Base-by-base conservation (phyloP, 2,329 filamentous ascomycete genomes). In the Volutella citrinella region DNA sequence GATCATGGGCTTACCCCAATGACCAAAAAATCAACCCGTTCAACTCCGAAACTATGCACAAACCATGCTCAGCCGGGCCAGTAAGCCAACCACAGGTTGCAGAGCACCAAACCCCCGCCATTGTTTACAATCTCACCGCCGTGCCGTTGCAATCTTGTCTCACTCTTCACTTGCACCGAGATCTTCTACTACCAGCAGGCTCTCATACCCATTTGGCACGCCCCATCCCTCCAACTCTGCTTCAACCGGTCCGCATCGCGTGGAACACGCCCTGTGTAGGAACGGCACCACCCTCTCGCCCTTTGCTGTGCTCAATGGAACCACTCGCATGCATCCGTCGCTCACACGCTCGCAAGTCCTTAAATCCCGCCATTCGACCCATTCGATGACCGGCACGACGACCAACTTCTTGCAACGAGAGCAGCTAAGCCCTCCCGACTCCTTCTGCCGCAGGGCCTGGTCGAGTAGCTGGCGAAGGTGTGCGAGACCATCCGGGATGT, bases 331-430 rank as follows among this genome's bases (percentile, higher is more conserved):
- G 33, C 23, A 11, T 25, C 30, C 33, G 7, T 42, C 22, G n/a
- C 26, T 15, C 11, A 30, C 19, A 9, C 34, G 30, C 15, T 48
- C 44, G 22, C 43, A 43, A 10, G 45, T 51, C 16, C 45, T 40
- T 16, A 65, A 34, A 37, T 72, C 65, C 54, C 73, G 77, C 74
- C 79, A 83, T 49, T 83, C 80, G 7, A 83, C 58, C 79, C 80
- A 83, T 48, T 78, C 68, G 0, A 72, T 63, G 5, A 68, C 57
- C 4, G 78, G 72, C 15, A 74, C 60, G 7, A 78, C 59, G 5
- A 74, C 67, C 8, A 54, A 51, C 18, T 68, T 66, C 16, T 56
- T 46, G 48, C 80, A 83, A 0, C 66, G 59, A 2, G 73, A 71
- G 46, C 80, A 83, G 3, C 51, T 49, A 18, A 70, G 48, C 3